Evolutionary conservation across 1,139 yeast species (phyloP).

Genomic region (Geotrichum reessii): DNA sequence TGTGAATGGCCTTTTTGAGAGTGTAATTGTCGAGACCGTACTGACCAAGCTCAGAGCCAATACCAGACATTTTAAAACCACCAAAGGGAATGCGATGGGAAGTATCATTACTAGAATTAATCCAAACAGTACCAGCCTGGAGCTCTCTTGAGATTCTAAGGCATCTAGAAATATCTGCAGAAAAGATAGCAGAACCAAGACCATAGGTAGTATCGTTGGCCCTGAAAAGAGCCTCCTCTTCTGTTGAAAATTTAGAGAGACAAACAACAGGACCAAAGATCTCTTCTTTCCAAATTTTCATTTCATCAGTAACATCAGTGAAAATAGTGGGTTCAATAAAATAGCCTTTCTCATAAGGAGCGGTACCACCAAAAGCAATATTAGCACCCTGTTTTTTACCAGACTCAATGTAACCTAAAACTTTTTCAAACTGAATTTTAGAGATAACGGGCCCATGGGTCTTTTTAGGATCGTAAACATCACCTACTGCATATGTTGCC

Average conservation of each 20-base stretch:
- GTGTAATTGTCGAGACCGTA: conserved; percentile 73
- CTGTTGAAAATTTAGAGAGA: conserved; percentile 58
- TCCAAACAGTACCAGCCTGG: conserved; percentile 76
- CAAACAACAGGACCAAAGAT: conserved; percentile 89
- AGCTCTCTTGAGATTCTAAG: conserved; percentile 56
- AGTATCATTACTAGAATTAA: conserved; percentile 76
- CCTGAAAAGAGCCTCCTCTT: conserved; percentile 68
- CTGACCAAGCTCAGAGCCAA: conserved; percentile 84
- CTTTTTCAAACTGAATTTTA: conserved; percentile 60
- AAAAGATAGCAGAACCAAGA: conserved; percentile 76
- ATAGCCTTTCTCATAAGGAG: conserved; percentile 56
- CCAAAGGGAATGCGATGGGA: conserved; percentile 79
- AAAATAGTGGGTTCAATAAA: conserved; percentile 69
- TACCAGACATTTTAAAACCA: conserved; percentile 73
- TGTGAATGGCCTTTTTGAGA: conserved; percentile 73
- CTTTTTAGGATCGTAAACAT: conserved; percentile 42
- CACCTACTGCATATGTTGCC: conserved; percentile 42
- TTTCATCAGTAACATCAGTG: conserved; percentile 54
- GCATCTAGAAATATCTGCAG: conserved; percentile 52
- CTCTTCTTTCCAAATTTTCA: conserved; percentile 63
- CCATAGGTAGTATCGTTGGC: conserved; percentile 68
- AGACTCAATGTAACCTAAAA: conserved; percentile 56
- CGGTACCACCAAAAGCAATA: conserved; percentile 52
- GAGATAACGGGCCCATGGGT: conserved; percentile 79
- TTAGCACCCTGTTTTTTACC: conserved; percentile 73